Base-by-base conservation (phyloP, 768 basidiomycete species). In the Hericium coralloides region DNA sequence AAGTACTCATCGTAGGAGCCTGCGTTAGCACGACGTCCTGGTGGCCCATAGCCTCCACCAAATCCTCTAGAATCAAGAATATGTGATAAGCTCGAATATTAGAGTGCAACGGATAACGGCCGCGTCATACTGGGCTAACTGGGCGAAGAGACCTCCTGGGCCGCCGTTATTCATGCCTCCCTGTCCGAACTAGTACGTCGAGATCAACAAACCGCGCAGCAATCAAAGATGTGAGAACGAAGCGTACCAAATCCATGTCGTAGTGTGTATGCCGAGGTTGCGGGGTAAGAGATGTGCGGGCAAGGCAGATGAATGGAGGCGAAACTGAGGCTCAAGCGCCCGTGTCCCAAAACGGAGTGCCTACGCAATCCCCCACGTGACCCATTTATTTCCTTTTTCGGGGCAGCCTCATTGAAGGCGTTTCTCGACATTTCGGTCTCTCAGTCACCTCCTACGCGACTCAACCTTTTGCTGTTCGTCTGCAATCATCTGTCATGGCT, bases 1-100 rank as follows among this genome's bases (percentile, higher is more conserved):
- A 93, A 78, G 73, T 95, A 94, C 64, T 95, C 91, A 65, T 95
- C 88, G 66, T 92, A 98, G 0, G 89, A 77, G 60, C 85, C 79
- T 14, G 90, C 79, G 57, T 83, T 79, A n/a, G 81, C 63, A 8
- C 79, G 55, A 9, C 48, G 75, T 49, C 74, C 62, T 39, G 69
- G 71, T 62, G 73, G 74, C 25, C 74, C 77, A 61, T 76, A 78
- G 14, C 76, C 77, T 38, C 72, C 77, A 41, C 79, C 76, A 47
- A 86, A 74, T 25, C 79, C 81, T 59, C 84, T 87, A 63, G 36
- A 61, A 58, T 52, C 2, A 15, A 15, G 43, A 58, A 52, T 64
- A 61, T 59, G 12, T 48, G 53, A 36, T 38, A n/a, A 20, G 31
- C 15, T 15, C 23, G 31, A 56, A 37, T 26, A 25, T 22, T 18